phyloP scores from a whole-genome alignment of 208 protist species.

The Angomonas ambiguus region DNA sequence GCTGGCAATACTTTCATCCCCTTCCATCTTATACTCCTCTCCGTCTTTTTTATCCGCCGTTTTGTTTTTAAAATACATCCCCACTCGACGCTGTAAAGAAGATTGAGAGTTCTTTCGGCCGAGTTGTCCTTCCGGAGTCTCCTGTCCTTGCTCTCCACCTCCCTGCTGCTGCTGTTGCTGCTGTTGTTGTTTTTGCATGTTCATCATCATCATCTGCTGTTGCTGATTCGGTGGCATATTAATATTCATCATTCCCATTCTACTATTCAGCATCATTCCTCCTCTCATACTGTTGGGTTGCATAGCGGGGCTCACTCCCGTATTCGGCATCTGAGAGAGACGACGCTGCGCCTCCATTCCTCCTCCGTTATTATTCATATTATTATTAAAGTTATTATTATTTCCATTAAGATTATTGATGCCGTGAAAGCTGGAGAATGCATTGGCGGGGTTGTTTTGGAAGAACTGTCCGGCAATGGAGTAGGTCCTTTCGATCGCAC shows the following conservation, averaged over 20 bases:
- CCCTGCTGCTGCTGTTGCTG: slow-evolving; percentile 16
- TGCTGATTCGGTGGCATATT: slow-evolving; percentile 14
- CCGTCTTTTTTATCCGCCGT: slow-evolving; percentile 23
- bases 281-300: slow-evolving; percentile 6
- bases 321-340: slow-evolving; percentile 7
- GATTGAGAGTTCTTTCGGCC: slow-evolving; percentile 34
- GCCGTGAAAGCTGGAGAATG: not conserved
- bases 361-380: not conserved
- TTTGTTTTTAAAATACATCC: slow-evolving; percentile 83
- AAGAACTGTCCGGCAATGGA: slow-evolving; percentile 43
- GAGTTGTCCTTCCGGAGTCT: slow-evolving; percentile 30
- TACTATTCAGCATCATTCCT: slow-evolving; percentile 3
- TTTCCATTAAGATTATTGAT: not conserved
- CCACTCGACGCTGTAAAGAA: slow-evolving; percentile 44
- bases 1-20: slow-evolving; percentile 35
- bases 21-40: slow-evolving; percentile 66
- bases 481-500: slow-evolving; percentile 25
- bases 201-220: slow-evolving; percentile 8
- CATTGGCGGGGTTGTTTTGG: slow-evolving; percentile 9
- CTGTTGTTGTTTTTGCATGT: not conserved
- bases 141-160: slow-evolving; percentile 21
- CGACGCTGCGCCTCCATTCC: slow-evolving; percentile 7
- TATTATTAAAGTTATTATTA: not conserved
- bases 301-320: too few relatives aligned
- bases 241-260: not conserved